Percentiles rank a stretch among this genome's conserved stretches.
Evolutionary conservation across 352 stramenopile genomes (phyloP).

Genomic region (Globisporangium polare): DNA sequence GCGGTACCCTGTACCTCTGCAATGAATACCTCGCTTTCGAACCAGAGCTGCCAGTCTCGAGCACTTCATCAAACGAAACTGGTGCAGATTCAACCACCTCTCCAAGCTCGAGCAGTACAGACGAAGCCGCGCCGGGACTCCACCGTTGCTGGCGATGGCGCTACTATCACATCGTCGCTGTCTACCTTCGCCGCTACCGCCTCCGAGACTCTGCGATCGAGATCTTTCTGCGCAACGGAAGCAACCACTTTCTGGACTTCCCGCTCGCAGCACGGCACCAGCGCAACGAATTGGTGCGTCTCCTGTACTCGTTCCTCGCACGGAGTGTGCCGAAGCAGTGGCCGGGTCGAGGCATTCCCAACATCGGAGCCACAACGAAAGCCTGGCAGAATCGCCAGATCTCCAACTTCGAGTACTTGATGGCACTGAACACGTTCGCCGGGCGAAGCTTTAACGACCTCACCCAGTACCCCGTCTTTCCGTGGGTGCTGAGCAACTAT

Average conservation of each 20-base stretch:
- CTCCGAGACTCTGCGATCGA: constrained; percentile 81
- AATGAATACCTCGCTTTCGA: constrained; percentile 67
- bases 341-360: constrained; percentile 49
- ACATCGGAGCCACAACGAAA: constrained; percentile 54
- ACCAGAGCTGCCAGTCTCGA: constrained; percentile 29
- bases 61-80: constrained; percentile 4
- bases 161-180: constrained; percentile 66
- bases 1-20: constrained; percentile 61
- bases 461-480: constrained; percentile 96
- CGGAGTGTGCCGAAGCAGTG: constrained; percentile 72
- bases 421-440: constrained; percentile 91
- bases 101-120: constrained; percentile 6
- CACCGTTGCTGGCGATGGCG: constrained; percentile 80
- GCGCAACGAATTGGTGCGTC: constrained; percentile 69
- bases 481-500: constrained; percentile 87
- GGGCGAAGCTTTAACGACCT: constrained; percentile 90
- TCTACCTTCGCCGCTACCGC: constrained; percentile 80
- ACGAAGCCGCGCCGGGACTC: constrained; percentile 64
- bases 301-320: constrained; percentile 77
- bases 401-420: constrained; percentile 96
- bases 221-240: constrained; percentile 76
- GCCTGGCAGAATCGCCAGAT: constrained; percentile 79
- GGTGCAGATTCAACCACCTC: neutral
- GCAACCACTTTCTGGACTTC: constrained; percentile 81
- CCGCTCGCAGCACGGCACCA: constrained; percentile 59